Percentiles rank a stretch among this genome's conserved stretches.
Conservation (phyloP, 208 protist species). For the Spongospora subterranea region DNA sequence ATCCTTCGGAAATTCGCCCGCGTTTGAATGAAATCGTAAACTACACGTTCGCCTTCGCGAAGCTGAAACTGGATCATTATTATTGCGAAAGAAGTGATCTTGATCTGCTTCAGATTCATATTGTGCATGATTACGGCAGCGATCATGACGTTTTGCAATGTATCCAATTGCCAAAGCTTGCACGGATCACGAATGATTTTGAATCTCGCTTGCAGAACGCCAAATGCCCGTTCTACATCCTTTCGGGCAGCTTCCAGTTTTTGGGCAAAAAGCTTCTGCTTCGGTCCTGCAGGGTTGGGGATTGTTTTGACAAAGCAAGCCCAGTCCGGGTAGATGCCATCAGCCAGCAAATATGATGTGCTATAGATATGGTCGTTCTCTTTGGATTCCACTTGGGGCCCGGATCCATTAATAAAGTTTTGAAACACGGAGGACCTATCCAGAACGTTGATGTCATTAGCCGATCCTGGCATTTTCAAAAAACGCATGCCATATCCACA, state of each 20-base stretch:
- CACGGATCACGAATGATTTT: neutral
- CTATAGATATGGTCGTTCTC: constrained; percentile 36
- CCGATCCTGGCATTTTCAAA: neutral
- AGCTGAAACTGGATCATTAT: too few relatives aligned
- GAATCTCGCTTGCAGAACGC: constrained; percentile 43
- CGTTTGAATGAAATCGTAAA: too few relatives aligned
- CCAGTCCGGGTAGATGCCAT: constrained; percentile 46
- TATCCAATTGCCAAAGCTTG: neutral
- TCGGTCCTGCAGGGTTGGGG: neutral
- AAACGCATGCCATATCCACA: constrained; percentile 51
- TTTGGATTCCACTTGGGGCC: neutral
- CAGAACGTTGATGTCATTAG: constrained; percentile 19
- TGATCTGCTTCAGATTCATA: constrained; percentile 50
- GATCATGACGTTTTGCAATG: neutral
- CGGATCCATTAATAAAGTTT: neutral
- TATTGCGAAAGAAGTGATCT: too few relatives aligned
- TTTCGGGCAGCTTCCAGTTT: neutral
- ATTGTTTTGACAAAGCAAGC: constrained; percentile 13
- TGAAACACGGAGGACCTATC: neutral
- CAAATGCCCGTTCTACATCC: constrained; percentile 54
- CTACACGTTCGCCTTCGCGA: too few relatives aligned
- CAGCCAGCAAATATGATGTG: constrained; percentile 36
- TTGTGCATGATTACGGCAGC: constrained; percentile 36
- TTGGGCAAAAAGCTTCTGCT: neutral
- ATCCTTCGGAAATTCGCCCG: too few relatives aligned